Evolutionary conservation across 192 early-diverging fungal genomes (phyloP), one percentile per base, ranked within the genome.

Genomic region (Podila epicladia): DNA sequence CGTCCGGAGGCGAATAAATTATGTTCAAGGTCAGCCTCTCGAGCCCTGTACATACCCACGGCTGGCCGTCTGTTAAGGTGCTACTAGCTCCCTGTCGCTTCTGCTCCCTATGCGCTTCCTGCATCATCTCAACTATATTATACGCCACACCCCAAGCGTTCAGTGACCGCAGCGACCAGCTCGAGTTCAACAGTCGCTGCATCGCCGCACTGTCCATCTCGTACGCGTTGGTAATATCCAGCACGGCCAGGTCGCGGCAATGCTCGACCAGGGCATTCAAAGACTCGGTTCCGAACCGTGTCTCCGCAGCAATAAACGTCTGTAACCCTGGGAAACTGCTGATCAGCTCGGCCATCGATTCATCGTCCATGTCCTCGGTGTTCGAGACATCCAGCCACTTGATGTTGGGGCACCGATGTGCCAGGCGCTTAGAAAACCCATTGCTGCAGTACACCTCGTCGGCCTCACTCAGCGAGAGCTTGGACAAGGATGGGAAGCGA

Each of bases 41-140:
- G 5, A 76, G 31, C 5, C 55, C 74, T 19, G 26, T 62, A 31
- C 74, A 76, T 7, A 28, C 61, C 73, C 74, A 76, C 22, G 53
- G 53, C 24, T 55, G n/a, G 2, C 71, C 63, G 7, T 72, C 62
- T 9, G 50, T 26, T 2, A 17, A 17, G 17, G 13, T 58, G 4
- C 4, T 28, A 19, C 19, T 19, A 62, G 0, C 13, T 1, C 4
- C 26, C 20, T 32, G 29, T 4, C 53, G 45, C 45, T 35, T 26
- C 45, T 59, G 70, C 22, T 13, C 33, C 29, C 67, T 29, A 69
- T 61, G 64, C 5, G 67, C 66, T 19, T 69, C 73, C 29, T 31
- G 22, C 63, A 76, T 70, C 74, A 76, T 76, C n/a, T 76, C 45
- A 3, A 41, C n/a, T 33, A 70, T 68, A 33, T 70, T 65, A 12